phyloP scores from a whole-genome alignment of 805 yeast genomes.

The Starmerella sirachaensis region DNA sequence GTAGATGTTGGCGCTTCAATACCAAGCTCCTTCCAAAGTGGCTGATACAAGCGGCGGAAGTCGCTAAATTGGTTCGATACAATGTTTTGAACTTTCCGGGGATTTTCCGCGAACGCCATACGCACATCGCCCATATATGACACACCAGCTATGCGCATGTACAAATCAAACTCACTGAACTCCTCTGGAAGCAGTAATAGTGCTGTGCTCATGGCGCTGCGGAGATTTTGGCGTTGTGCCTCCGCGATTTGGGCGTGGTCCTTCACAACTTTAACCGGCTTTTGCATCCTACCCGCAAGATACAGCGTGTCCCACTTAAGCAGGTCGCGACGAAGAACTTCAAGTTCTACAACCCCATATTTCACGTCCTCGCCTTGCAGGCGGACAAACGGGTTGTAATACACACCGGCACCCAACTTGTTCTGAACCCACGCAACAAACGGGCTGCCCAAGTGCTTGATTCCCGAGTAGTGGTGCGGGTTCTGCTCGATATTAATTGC shows the following conservation, averaged over 20 bases:
- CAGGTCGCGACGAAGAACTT: slow-evolving; percentile 52
- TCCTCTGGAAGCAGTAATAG: slow-evolving; percentile 37
- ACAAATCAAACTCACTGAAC: slow-evolving; percentile 55
- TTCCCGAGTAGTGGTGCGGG: slow-evolving; percentile 66
- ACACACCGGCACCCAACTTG: slow-evolving; percentile 70
- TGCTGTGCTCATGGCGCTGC: slow-evolving; percentile 64
- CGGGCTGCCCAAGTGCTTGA: slow-evolving; percentile 48
- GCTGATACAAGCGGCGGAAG: slow-evolving; percentile 65
- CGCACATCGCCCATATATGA: slow-evolving; percentile 89
- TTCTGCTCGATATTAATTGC: slow-evolving; percentile 50
- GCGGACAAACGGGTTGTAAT: slow-evolving; percentile 80
- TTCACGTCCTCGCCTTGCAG: slow-evolving; percentile 53
- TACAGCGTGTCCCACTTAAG: slow-evolving; percentile 79
- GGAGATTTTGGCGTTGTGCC: slow-evolving; percentile 46
- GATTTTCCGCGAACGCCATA: slow-evolving; percentile 80
- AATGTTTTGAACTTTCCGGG: slow-evolving; percentile 74
- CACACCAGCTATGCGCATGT: slow-evolving; percentile 61
- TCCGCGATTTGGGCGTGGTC: slow-evolving; percentile 28
- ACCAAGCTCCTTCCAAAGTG: slow-evolving; percentile 39
- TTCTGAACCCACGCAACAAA: slow-evolving; percentile 48
- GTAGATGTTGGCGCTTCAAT: too few species aligned
- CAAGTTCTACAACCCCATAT: slow-evolving; percentile 72
- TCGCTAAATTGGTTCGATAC: slow-evolving; percentile 61
- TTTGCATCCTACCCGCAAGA: slow-evolving; percentile 84
- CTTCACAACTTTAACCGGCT: slow-evolving; percentile 70